Base-by-base conservation (phyloP, 495 filamentous ascomycete species). In the Immersiella caudata region DNA sequence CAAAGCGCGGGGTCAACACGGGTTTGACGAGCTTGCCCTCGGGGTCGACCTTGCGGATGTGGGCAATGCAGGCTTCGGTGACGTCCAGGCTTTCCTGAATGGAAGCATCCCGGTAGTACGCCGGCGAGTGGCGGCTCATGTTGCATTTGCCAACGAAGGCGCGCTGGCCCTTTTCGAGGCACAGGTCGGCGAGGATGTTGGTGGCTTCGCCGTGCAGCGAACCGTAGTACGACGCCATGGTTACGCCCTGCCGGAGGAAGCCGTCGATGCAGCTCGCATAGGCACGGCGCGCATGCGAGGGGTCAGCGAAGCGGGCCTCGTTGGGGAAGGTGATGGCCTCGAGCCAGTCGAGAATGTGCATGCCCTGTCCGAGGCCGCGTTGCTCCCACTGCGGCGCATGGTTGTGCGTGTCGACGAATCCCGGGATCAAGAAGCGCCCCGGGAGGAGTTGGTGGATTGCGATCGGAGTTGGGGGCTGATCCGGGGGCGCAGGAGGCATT, bases 141-240 rank as follows among this genome's bases (percentile, higher is more conserved):
- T 88, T 88, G 68, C 84, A 88, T 67, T 89, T 90, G 0, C 89
- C 89, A 5, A 91, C 82, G 2, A 89, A 77, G 0, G 89, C 89
- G 18, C 89, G 80, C 74, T 91, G 89, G 1, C 87, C 86, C 59
- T 81, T 80, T 16, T 75, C 74, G 0, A 82, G 67, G 64, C 89
- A 90, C 4, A 84, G 78, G 24, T 87, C 81, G 0, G 87, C 88
- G 9, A 91, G 82, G 50, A 88, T 83, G 22, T 82, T 80, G 2
- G 86, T 87, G 5, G 86, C 87, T 9, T 81, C 78, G 2, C 79
- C 80, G 68, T 91, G 88, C 1, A 84, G 75, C 0, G 86, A 88
- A 11, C 81, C 86, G 68, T 90, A 90, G 74, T 90, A 91, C 7
- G 83, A 81, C 0, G 89, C 89, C 0, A 86, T 90, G 1, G 89